phyloP scores from a whole-genome alignment of 768 basidiomycete genomes.

The Cubamyces lactineus region DNA sequence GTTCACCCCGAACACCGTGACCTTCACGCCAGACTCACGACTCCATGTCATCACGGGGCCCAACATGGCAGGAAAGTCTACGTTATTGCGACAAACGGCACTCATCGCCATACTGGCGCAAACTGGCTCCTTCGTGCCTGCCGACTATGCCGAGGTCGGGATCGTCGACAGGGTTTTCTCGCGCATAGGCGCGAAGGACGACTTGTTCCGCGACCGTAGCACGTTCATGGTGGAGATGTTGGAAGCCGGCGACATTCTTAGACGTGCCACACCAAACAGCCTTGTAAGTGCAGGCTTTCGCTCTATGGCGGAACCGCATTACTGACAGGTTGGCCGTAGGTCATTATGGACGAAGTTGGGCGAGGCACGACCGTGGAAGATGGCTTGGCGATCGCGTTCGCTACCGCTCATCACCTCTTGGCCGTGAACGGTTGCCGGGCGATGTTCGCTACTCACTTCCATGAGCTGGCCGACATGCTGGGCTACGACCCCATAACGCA shows the following conservation, averaged over 20 bases:
- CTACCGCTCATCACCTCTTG: slow-evolving; percentile 81
- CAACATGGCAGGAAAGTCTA: slow-evolving; percentile 96
- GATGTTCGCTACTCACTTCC: slow-evolving; percentile 99
- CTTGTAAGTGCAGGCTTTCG: slow-evolving; percentile 54
- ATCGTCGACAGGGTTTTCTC: slow-evolving; percentile 92
- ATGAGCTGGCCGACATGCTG: slow-evolving; percentile 88
- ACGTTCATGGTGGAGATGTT: slow-evolving; percentile 99
- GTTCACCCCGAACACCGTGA: slow-evolving; percentile 85
- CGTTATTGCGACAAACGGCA: slow-evolving; percentile 88
- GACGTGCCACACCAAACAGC: slow-evolving; percentile 79
- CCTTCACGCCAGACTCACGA: slow-evolving; percentile 59
- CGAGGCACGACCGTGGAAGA: slow-evolving; percentile 92
- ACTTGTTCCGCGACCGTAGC: slow-evolving; percentile 89
- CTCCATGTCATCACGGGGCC: slow-evolving; percentile 92
- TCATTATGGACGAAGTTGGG: slow-evolving; percentile 99
- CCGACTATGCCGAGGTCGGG: slow-evolving; percentile 77
- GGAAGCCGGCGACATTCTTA: slow-evolving; percentile 90
- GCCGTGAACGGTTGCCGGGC: slow-evolving; percentile 74
- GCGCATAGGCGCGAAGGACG: slow-evolving; percentile 94
- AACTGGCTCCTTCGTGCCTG: slow-evolving; percentile 92
- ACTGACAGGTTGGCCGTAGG: slow-evolving; percentile 46
- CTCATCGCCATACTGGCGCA: slow-evolving; percentile 90
- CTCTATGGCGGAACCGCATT: not conserved
- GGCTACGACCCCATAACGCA: slow-evolving; percentile 44
- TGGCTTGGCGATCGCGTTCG: slow-evolving; percentile 92